Conservation (phyloP, 2,329 filamentous ascomycete species). For the Simplicillium aogashimaense region DNA sequence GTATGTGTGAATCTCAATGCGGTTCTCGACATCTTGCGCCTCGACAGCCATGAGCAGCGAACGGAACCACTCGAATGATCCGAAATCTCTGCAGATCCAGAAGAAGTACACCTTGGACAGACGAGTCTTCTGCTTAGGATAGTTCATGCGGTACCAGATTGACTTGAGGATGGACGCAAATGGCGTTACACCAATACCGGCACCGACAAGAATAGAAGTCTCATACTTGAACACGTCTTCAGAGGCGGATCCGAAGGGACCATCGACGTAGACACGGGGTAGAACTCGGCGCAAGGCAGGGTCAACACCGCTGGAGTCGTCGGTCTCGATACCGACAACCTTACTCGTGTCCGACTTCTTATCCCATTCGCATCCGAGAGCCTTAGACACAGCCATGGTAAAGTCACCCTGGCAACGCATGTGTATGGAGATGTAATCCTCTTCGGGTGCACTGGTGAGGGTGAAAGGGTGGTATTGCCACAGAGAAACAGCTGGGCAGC, state of each 20-base stretch:
- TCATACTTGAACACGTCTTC: slow-evolving; percentile 89
- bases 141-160: slow-evolving; percentile 91
- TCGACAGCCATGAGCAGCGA: slow-evolving; percentile 77
- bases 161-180: slow-evolving; percentile 83
- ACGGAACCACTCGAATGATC: slow-evolving; percentile 83
- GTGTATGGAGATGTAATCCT: slow-evolving; percentile 84
- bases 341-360: slow-evolving; percentile 44
- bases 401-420: slow-evolving; percentile 78
- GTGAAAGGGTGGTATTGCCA: slow-evolving; percentile 90
- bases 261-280: slow-evolving; percentile 73
- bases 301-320: slow-evolving; percentile 48
- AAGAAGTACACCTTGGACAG: slow-evolving; percentile 86
- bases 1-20: slow-evolving; percentile 85
- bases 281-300: slow-evolving; percentile 63
- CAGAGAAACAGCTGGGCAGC: slow-evolving; percentile 74
- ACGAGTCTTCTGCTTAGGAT: slow-evolving; percentile 68
- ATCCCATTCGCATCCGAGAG: slow-evolving; percentile 68
- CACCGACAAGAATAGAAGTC: slow-evolving; percentile 67
- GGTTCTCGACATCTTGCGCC: slow-evolving; percentile 72
- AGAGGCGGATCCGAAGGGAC: slow-evolving; percentile 76
- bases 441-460: slow-evolving; percentile 75
- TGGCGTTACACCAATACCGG: slow-evolving; percentile 77
- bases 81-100: slow-evolving; percentile 85
- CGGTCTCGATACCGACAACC: slow-evolving; percentile 57
- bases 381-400: slow-evolving; percentile 57